These are phyloP conservation scores for Ogataea chonburiensis DNA, from an alignment of 805 yeast species.

Conservation along the genomic window DNA sequence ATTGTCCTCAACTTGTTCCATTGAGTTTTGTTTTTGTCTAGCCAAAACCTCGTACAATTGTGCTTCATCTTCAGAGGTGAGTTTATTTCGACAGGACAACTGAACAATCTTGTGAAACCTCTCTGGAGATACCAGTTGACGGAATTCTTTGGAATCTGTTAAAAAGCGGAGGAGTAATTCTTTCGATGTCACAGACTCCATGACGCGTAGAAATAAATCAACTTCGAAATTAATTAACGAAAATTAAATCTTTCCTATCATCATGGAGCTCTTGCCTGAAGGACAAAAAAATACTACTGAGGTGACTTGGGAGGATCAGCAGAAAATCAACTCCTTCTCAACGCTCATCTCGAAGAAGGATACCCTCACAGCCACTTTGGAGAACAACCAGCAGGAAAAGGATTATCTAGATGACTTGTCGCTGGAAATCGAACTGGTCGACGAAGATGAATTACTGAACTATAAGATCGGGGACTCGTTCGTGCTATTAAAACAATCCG, in stretches of 20 bases:
- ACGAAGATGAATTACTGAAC: slow-evolving; percentile 66
- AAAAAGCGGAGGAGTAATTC: slow-evolving; percentile 27
- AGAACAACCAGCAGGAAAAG: slow-evolving; percentile 60
- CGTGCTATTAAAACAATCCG: slow-evolving; percentile 62
- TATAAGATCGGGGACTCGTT: slow-evolving; percentile 84
- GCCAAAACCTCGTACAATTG: slow-evolving; percentile 20
- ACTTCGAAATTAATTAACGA: no score
- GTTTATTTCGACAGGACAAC: slow-evolving; percentile 8
- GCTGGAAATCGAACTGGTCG: slow-evolving; percentile 82
- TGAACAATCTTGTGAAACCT: slow-evolving; percentile 20
- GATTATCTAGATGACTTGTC: slow-evolving; percentile 86
- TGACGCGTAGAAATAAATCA: slow-evolving; percentile 5
- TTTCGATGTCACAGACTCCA: slow-evolving; percentile 18
- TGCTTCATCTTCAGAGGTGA: slow-evolving; percentile 4
- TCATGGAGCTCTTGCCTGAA: slow-evolving; percentile 44
- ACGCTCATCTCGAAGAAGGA: slow-evolving; percentile 74
- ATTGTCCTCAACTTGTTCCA: slow-evolving; percentile 16
- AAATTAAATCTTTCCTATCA: no score
- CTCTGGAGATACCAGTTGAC: slow-evolving; percentile 23
- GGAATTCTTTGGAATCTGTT: slow-evolving; percentile 22
- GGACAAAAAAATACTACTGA: slow-evolving; percentile 56
- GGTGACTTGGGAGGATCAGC: slow-evolving; percentile 83
- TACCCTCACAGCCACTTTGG: slow-evolving; percentile 48
- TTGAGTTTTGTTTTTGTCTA: slow-evolving; percentile 14
- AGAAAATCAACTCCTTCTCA: slow-evolving; percentile 84